These are phyloP conservation scores for Saccharomycopsis hybrid DNA, from an alignment of 1,139 yeast genomes.

Conservation along the genomic window DNA sequence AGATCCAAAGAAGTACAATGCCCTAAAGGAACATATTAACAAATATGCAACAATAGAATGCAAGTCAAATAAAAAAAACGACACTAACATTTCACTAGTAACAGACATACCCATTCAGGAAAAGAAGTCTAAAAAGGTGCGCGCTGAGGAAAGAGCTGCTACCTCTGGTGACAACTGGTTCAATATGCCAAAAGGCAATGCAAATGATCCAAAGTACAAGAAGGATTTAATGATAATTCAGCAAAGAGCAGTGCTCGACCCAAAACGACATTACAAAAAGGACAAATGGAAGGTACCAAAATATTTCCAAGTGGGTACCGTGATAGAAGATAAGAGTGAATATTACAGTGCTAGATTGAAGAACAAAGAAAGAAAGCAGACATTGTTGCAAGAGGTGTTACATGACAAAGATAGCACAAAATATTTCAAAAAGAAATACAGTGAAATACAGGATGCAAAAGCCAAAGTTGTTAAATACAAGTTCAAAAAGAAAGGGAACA, in stretches of 20 bases:
- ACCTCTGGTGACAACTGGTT: constrained; percentile 67
- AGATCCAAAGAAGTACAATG: background rate
- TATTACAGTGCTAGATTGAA: constrained; percentile 63
- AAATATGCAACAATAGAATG: background rate
- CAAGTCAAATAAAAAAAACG: background rate
- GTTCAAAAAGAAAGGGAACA: constrained; percentile 27
- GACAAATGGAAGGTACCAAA: constrained; percentile 79
- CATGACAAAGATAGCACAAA: constrained; percentile 62
- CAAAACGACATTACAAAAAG: constrained; percentile 90
- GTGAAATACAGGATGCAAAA: constrained; percentile 70
- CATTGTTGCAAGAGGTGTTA: constrained; percentile 77
- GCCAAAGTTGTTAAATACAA: constrained; percentile 56
- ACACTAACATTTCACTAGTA: background rate
- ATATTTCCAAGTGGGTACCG: constrained; percentile 82
- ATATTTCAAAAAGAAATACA: constrained; percentile 80
- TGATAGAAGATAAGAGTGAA: constrained; percentile 76
- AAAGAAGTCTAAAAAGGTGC: constrained; percentile 20
- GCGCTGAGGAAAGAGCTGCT: constrained; percentile 22
- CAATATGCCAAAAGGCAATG: constrained; percentile 54
- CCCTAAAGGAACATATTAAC: background rate
- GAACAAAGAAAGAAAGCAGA: constrained; percentile 65
- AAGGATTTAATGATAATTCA: constrained; percentile 74
- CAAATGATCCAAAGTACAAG: constrained; percentile 60
- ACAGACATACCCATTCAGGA: background rate
- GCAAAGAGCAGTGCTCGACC: constrained; percentile 88